Conservation (phyloP, 306 rosid species). For the Vicia villosa region DNA sequence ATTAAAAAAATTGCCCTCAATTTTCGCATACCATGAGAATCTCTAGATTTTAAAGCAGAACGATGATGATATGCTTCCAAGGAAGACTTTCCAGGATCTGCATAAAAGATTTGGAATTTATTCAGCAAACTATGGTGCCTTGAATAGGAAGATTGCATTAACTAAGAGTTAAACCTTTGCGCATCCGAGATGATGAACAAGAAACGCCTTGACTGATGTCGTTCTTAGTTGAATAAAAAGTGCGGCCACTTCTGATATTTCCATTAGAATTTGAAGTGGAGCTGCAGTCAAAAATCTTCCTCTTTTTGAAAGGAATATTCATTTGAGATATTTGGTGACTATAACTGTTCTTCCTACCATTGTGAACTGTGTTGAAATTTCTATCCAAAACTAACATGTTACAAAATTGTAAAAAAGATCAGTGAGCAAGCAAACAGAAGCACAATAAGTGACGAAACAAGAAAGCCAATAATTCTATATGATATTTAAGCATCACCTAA, state of each 20-base stretch:
- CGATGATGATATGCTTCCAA: slow-evolving; percentile 52
- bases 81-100: slow-evolving; percentile 59
- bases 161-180: slow-evolving; percentile 49
- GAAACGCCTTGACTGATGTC: slow-evolving; percentile 49
- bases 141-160: slow-evolving; percentile 29
- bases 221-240: slow-evolving; percentile 51
- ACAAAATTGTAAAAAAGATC: slow-evolving; percentile 30
- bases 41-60: slow-evolving; percentile 57
- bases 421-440: slow-evolving; percentile 31
- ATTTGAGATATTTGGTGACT: slow-evolving; percentile 72
- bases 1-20: slow-evolving; percentile 41
- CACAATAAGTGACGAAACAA: slow-evolving; percentile 12
- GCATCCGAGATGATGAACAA: slow-evolving; percentile 46
- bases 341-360: slow-evolving; percentile 55
- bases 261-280: slow-evolving; percentile 54
- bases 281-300: slow-evolving; percentile 59
- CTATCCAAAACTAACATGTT: slow-evolving; percentile 53
- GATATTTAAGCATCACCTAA: slow-evolving; percentile 13
- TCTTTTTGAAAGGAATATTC: slow-evolving; percentile 89
- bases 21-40: slow-evolving; percentile 76
- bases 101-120: slow-evolving; percentile 36
- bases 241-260: slow-evolving; percentile 43
- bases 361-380: slow-evolving; percentile 53
- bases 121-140: slow-evolving; percentile 30
- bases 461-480: slow-evolving; percentile 6